Base-by-base conservation (phyloP, 306 rosid species). In the Sechiopsis laciniata region DNA sequence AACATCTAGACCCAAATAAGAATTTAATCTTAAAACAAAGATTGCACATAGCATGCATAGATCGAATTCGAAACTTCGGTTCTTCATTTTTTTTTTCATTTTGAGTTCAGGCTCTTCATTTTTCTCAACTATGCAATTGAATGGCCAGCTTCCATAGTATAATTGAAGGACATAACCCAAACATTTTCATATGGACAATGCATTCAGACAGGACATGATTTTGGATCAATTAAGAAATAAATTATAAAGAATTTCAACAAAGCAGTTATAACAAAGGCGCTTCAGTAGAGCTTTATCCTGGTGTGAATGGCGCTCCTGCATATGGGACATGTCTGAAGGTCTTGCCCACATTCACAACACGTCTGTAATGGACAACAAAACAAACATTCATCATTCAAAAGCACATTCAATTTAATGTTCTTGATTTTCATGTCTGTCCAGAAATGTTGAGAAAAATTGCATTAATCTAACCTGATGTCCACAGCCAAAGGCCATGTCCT, bases 401-500 rank as follows among this genome's bases (percentile, higher is more conserved):
- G 1, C 68, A 60, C n/a, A 24, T 9, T 67, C 42, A 22, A 8
- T 9, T 20, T 51, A 15, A 32, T 10, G 24, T 21, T 70, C 6
- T 20, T 48, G 19, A 22, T 68, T 40, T 40, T 20, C 37, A 48
- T 68, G 56, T 68, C 12, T 46, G 17, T 20, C 20, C 40, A 11
- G 0, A 6, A 64, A 3, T 16, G 74, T 70, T 22, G 7, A 46
- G 19, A 24, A 13, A 70, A 24, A 26, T 26, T 22, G 8, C 19
- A 35, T 10, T 11, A 16, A 63, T 67, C 55, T 72, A 53, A 57
- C 99, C 99, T 84, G 99, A 80, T 94, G 99, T 67, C 99, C 99
- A 72, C 99, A 94, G 75, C 96, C 97, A 53, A 91, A 94, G 74
- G 97, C 99, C 96, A 94, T 84, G 89, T 94, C 91, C 83, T 88